These are phyloP conservation scores for Capillidium heterosporum DNA, from an alignment of 371 early-diverging fungal species.

Conservation along the genomic window DNA sequence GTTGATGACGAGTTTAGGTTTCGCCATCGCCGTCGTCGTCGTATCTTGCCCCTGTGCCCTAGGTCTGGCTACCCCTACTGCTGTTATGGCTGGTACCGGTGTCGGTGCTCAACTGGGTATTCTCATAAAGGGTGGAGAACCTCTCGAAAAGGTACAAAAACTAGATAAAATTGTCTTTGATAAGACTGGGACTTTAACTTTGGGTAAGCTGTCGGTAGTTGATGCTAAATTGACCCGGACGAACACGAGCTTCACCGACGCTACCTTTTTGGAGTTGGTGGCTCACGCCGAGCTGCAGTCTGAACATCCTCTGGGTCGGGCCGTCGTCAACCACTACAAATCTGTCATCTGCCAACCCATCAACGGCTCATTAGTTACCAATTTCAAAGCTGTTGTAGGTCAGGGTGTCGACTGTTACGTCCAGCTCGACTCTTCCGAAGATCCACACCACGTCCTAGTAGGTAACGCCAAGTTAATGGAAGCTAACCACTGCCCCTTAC, in stretches of 20 bases:
- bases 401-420: constrained; percentile 52
- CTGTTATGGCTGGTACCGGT: constrained; percentile 96
- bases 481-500: constrained; percentile 13
- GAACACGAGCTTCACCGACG: constrained; percentile 13
- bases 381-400: constrained; percentile 58
- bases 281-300: constrained; percentile 63
- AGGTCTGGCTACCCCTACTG: constrained; percentile 90
- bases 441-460: constrained; percentile 26
- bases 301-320: constrained; percentile 79
- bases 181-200: constrained; percentile 92
- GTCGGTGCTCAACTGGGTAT: constrained; percentile 83
- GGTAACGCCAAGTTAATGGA: constrained; percentile 54
- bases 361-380: constrained; percentile 19
- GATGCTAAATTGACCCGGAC: constrained; percentile 11
- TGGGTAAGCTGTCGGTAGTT: constrained; percentile 62
- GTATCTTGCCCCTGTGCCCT: constrained; percentile 96
- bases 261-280: constrained; percentile 30
- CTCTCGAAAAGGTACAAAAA: constrained; percentile 62
- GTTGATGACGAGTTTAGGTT: constrained; percentile 64
- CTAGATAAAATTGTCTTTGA: constrained; percentile 84
- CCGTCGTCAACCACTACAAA: constrained; percentile 43
- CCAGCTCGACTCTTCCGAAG: constrained; percentile 2
- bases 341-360: constrained; percentile 15
- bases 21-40: constrained; percentile 86
- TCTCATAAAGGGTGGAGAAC: constrained; percentile 67